Evolutionary conservation across 2,329 filamentous ascomycete genomes (phyloP), one percentile per base, ranked within the genome.

Genomic region (Cytospora mali): DNA sequence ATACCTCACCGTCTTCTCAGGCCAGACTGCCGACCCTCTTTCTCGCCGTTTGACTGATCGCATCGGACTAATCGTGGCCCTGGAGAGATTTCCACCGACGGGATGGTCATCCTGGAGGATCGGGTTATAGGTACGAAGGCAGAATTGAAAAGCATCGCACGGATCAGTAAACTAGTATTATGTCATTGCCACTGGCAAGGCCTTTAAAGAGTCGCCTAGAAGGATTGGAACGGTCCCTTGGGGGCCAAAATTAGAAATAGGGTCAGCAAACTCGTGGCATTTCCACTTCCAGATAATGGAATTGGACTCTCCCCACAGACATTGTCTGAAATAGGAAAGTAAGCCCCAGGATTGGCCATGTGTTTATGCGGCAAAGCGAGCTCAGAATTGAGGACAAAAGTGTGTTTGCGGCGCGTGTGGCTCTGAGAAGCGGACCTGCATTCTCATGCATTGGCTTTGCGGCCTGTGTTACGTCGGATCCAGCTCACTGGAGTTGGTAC

Each of bases 31-130:
- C 55, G 52, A 29, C 46, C 55, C n/a, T 27, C 13, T 25, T n/a
- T 11, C n/a, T 27, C 6, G 7, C 31, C 29, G 21, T 27, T n/a
- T 18, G 23, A 48, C 18, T 39, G 31, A 35, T 39, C 28, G 7
- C 35, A 25, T 6, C 27, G 14, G 29, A 31, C 6, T n/a, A n/a
- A 33, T 35, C 21, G 31, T 39, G 55, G 27, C 46, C 9, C 42
- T 25, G 50, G 28, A 29, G 55, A 25, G 49, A 39, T 55, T 46
- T 27, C 50, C 23, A 49, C 23, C 31, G 51, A 33, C 28, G 51
- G 62, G 62, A 58, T 64, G 54, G 51, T 6, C 62, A 59, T 64
- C 62, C 62, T 64, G 60, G 33, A 64, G 62, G 62, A 62, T 58
- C 35, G 13, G 7, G 18, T 33, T 46, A 53, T 31, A 48, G 52